Percentiles rank a stretch among this genome's conserved stretches.
Evolutionary conservation across 768 basidiomycete genomes (phyloP).

Genomic region (Boletus subcaerulescens): DNA sequence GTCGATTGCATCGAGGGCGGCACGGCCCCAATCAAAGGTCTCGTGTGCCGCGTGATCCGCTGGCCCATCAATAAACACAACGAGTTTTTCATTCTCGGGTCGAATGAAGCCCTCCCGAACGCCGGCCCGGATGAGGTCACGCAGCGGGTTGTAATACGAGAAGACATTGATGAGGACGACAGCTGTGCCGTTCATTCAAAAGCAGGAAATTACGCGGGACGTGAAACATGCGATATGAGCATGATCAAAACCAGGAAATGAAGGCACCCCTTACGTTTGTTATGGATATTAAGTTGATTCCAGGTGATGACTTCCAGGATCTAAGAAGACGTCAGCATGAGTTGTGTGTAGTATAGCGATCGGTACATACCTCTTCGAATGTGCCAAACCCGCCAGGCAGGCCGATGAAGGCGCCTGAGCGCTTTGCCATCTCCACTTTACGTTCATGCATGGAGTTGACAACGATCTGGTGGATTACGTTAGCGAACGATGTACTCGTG

Average conservation of each 20-base stretch:
- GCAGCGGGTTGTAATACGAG: conserved; percentile 81
- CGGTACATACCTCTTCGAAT: conserved; percentile 72
- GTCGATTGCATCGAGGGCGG: conserved; percentile 61
- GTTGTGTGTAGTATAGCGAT: too few relatives aligned
- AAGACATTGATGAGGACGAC: conserved; percentile 86
- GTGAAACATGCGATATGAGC: conserved; percentile 1
- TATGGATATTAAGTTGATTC: conserved; percentile 88
- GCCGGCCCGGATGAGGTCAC: conserved; percentile 64
- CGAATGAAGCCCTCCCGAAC: conserved; percentile 74
- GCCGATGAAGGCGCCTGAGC: conserved; percentile 77
- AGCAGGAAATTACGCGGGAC: neutral
- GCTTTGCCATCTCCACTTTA: conserved; percentile 86
- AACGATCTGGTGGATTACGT: conserved; percentile 47
- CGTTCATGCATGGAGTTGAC: conserved; percentile 86
- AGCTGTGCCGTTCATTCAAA: conserved; percentile 40
- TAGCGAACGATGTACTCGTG: conserved; percentile 4
- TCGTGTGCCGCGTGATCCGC: conserved; percentile 48
- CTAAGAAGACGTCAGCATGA: conserved; percentile 33
- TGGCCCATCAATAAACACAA: conserved; percentile 78
- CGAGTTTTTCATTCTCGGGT: conserved; percentile 54
- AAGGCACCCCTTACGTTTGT: conserved; percentile 58
- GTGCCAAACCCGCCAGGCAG: conserved; percentile 95
- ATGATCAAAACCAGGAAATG: neutral
- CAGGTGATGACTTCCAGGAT: conserved; percentile 92
- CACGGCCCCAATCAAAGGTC: conserved; percentile 74